These are phyloP conservation scores for Thelephora terrestris DNA, from an alignment of 1,284 basidiomycete species.

Conservation along the genomic window DNA sequence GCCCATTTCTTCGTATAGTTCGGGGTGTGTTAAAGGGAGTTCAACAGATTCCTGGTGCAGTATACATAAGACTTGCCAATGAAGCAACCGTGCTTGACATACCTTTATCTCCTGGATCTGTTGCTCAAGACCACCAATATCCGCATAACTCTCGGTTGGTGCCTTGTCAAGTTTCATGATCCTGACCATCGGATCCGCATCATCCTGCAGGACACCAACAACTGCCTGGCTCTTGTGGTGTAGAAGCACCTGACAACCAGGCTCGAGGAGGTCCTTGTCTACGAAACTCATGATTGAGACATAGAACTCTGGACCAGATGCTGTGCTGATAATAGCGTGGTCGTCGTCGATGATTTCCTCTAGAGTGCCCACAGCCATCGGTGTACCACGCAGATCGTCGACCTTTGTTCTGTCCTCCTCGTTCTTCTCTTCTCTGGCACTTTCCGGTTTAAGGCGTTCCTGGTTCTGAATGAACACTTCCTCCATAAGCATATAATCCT, in stretches of 20 bases:
- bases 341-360: slow-evolving; percentile 99
- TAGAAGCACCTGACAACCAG: slow-evolving; percentile 89
- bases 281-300: slow-evolving; percentile 99
- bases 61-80: slow-evolving; percentile 4
- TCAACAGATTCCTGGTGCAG: slow-evolving; percentile 85
- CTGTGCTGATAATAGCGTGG: slow-evolving; percentile 95
- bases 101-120: slow-evolving; percentile 99
- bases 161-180: slow-evolving; percentile 99
- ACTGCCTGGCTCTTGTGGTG: slow-evolving; percentile 97
- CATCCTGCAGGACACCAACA: slow-evolving; percentile 93
- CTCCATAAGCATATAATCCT: slow-evolving; percentile 95
- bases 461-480: slow-evolving; percentile 98
- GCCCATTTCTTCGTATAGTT: slow-evolving; percentile 99
- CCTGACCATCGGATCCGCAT: slow-evolving; percentile 95
- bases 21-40: slow-evolving; percentile 94
- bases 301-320: slow-evolving; percentile 95
- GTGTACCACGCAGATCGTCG: slow-evolving; percentile 90
- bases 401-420: slow-evolving; percentile 92
- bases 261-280: slow-evolving; percentile 97
- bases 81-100: slow-evolving; percentile 10
- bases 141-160: slow-evolving; percentile 97
- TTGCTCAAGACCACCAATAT: slow-evolving; percentile 92
- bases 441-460: slow-evolving; percentile 77
- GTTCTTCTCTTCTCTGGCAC: slow-evolving; percentile 86
- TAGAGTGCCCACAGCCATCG: slow-evolving; percentile 95